A percentile compares a stretch with the other conserved stretches of the same genome.
Conservation (phyloP, 116 monocot genomes). For the Posidonia oceanica region DNA sequence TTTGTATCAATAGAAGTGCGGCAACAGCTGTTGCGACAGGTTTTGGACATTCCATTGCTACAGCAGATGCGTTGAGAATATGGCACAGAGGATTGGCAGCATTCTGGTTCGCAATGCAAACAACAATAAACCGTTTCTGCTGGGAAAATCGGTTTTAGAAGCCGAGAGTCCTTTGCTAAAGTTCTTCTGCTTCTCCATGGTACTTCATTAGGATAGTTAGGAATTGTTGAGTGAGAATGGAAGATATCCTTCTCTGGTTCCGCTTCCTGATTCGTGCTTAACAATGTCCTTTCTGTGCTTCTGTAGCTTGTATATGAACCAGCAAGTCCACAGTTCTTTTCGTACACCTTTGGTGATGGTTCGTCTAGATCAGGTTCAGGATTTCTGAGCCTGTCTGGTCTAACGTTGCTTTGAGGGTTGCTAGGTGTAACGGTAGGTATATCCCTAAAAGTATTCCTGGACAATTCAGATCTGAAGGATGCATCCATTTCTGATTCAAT, state of each 20-base stretch:
- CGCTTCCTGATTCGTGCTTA: too few relatives aligned
- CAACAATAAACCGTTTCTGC: neutral
- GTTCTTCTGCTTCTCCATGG: neutral
- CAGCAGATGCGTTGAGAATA: neutral
- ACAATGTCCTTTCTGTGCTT: too few relatives aligned
- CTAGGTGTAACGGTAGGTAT: neutral
- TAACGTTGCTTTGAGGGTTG: neutral
- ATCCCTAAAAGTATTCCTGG: neutral
- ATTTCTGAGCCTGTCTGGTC: too few relatives aligned
- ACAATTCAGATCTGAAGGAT: neutral
- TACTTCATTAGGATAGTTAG: neutral
- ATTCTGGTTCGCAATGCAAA: neutral
- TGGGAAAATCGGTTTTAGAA: neutral
- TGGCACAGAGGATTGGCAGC: neutral
- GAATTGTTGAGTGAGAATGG: neutral
- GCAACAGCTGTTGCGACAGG: slow-evolving; percentile 4
- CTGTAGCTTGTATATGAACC: too few relatives aligned
- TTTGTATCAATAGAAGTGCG: too few relatives aligned
- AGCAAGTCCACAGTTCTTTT: too few relatives aligned
- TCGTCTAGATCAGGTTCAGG: too few relatives aligned
- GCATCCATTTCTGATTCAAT: neutral
- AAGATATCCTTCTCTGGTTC: neutral
- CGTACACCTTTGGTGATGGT: too few relatives aligned
- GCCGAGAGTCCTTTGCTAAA: neutral
- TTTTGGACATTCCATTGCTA: slow-evolving; percentile 3